phyloP scores from a whole-genome alignment of 345 rosid species.

The Pistacia vera region DNA sequence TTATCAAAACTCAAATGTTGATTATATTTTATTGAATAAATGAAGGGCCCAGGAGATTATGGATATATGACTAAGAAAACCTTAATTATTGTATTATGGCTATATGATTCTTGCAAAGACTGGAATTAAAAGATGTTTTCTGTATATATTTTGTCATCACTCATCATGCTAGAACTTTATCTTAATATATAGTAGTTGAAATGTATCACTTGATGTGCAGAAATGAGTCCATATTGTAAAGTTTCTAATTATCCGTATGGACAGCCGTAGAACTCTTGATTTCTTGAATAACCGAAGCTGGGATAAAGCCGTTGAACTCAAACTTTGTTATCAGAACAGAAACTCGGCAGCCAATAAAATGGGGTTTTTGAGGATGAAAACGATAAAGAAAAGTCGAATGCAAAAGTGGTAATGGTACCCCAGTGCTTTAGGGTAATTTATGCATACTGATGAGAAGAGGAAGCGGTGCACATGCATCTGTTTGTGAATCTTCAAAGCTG shows the following conservation, averaged over 20 bases:
- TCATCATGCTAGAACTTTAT: no score
- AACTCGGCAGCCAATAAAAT: background rate
- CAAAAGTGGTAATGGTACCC: background rate
- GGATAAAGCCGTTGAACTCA: background rate
- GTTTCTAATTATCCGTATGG: background rate
- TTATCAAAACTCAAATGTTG: slow-evolving; percentile 4
- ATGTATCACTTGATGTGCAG: no score
- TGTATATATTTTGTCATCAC: background rate
- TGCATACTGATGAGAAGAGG: slow-evolving; percentile 12
- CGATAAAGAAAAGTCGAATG: background rate
- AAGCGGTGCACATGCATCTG: slow-evolving; percentile 22
- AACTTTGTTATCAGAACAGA: background rate
- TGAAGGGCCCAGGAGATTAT: no score
- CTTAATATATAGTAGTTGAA: no score
- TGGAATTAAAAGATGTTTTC: background rate
- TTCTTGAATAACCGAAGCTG: background rate
- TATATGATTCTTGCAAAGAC: background rate
- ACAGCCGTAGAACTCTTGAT: background rate
- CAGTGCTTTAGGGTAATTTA: slow-evolving; percentile 9
- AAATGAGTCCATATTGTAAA: no score
- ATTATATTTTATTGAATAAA: background rate
- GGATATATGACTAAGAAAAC: no score
- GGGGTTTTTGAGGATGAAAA: background rate
- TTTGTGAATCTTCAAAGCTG: slow-evolving; percentile 21
- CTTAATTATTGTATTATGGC: background rate